Evolutionary conservation across 225 moss, liverwort and hornwort species (phyloP).

Genomic region (Polytrichum commune): DNA sequence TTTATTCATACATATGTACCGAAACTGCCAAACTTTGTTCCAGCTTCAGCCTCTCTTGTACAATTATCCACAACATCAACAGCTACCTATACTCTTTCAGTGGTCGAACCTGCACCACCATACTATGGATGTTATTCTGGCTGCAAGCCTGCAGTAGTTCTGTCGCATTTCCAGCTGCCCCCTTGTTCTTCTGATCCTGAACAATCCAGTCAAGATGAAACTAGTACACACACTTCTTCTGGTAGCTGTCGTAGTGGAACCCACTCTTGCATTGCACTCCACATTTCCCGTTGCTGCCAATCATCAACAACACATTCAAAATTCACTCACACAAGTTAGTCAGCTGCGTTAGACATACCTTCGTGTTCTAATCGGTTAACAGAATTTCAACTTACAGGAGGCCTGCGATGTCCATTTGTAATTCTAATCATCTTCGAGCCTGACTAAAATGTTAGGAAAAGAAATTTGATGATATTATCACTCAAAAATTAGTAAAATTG

Average conservation of each 20-base stretch:
- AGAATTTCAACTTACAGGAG: not conserved
- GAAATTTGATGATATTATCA: not conserved
- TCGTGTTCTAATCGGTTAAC: not conserved
- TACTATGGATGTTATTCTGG: too few species aligned
- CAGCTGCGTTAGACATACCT: not conserved
- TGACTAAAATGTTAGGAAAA: not conserved
- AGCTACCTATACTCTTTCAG: too few species aligned
- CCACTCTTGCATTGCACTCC: slow-evolving; percentile 2
- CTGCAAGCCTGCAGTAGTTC: too few species aligned
- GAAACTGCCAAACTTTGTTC: too few species aligned
- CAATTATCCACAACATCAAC: too few species aligned
- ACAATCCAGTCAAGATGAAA: too few species aligned
- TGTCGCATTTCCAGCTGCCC: too few species aligned
- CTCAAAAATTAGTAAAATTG: too few species aligned
- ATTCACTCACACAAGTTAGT: not conserved
- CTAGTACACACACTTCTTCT: not conserved
- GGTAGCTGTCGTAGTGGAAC: not conserved
- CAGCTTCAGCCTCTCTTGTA: too few species aligned
- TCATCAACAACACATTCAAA: not conserved
- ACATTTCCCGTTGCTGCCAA: not conserved
- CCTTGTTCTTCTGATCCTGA: too few species aligned
- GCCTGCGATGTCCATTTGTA: not conserved
- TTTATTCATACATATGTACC: too few species aligned
- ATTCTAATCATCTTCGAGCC: not conserved
- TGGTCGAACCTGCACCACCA: too few species aligned